Conservation (phyloP, 2,329 filamentous ascomycete genomes). For the Fusarium setosum region DNA sequence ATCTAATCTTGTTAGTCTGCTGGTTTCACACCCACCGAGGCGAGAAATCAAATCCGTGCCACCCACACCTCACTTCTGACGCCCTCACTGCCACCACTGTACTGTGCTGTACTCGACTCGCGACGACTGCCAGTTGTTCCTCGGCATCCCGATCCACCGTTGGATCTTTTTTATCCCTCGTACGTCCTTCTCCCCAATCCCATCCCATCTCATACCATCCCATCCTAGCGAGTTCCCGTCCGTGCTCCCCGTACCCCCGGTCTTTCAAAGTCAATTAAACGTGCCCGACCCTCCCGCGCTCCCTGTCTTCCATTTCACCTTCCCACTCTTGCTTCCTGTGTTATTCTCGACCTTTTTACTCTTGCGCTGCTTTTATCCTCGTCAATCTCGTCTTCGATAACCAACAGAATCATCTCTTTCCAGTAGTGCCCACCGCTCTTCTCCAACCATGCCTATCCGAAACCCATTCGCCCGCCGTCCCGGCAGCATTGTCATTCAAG, state of each 20-base stretch:
- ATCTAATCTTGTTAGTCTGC: no score
- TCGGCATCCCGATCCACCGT: constrained; percentile 19
- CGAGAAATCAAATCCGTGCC: constrained; percentile 31
- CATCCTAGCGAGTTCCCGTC: constrained; percentile 9
- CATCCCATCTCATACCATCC: background rate
- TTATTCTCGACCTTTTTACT: background rate
- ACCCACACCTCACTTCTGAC: constrained; percentile 5
- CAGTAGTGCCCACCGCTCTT: constrained; percentile 13
- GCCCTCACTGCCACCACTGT: no score
- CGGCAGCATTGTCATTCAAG: constrained; percentile 55
- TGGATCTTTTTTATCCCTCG: background rate
- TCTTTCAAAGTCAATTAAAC: constrained; percentile 36
- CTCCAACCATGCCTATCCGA: constrained; percentile 72
- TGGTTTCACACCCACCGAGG: constrained; percentile 31
- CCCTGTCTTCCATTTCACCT: constrained; percentile 9
- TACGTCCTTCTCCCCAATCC: background rate
- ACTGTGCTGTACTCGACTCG: no score
- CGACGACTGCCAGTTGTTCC: constrained; percentile 8
- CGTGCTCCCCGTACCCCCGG: constrained; percentile 28
- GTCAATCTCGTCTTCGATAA: constrained; percentile 17
- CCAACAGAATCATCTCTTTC: constrained; percentile 11
- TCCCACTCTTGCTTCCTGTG: constrained; percentile 2
- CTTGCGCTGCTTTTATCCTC: background rate
- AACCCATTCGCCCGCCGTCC: constrained; percentile 76
- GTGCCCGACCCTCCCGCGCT: constrained; percentile 24